Base-by-base conservation (phyloP, 331 rosid species). In the Pyracantha coccinea region DNA sequence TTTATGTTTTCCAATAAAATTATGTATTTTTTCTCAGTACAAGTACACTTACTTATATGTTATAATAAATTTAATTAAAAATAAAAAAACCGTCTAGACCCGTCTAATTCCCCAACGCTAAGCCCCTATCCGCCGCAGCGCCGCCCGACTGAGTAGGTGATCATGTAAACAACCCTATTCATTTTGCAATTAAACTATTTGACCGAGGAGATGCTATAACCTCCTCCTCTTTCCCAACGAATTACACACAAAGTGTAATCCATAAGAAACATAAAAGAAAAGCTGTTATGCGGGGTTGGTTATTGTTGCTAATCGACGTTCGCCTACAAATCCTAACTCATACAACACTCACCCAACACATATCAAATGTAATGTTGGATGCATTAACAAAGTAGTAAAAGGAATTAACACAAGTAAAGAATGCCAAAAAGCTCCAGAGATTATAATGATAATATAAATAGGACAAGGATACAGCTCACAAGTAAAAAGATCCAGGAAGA, bases 401-500 rank as follows among this genome's bases (percentile, higher is more conserved):
- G 57, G 4, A 7, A 52, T 52, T 52, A 52, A 3, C 57, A 52
- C 57, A 52, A 52, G 38, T 0, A 33, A 7, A 33, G 57, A 52
- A 17, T 2, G 57, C 57, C 57, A 8, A 1, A 21, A 21, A 38
- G 27, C 44, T 57, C 32, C 67, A 62, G 29, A 14, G 60, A 77
- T 81, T 79, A 89, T 81, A 86, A 63, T 55, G 81, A 83, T 44
- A 87, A 74, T 77, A 90, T 81, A 75, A 94, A 86, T 45, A 88
- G 72, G 77, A 80, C 83, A 78, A 85, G 75, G 82, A 77, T 86
- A 83, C 95, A 94, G 78, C 88, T 85, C 60, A 82, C 68, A 13
- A 94, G 83, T 74, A 92, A 84, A 76, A 89, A 75, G 75, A 83
- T 66, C 99, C 99, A 90, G 89, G 95, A 86, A 81, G 87, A 73